Base-by-base conservation (phyloP, 495 filamentous ascomycete genomes). In the Penicillium manginii region DNA sequence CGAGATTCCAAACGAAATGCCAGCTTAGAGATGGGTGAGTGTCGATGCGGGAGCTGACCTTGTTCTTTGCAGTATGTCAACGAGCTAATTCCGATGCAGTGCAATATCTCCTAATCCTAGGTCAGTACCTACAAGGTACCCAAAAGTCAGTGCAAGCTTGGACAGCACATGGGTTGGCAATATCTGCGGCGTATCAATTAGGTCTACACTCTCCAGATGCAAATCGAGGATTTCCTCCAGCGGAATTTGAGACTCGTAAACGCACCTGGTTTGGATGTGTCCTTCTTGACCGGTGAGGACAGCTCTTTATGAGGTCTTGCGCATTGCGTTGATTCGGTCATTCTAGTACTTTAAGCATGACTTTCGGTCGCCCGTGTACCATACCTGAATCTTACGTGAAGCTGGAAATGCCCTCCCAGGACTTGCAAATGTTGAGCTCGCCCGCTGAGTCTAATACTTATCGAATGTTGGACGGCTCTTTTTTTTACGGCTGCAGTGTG, bases 241-340 rank as follows among this genome's bases (percentile, higher is more conserved):
- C 74, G 17, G 75, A 79, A 37, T 51, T 29, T 2, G 76, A 81
- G 35, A 73, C 79, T 21, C 67, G 71, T 18, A 59, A 76, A 33
- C 69, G 77, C 11, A 75, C 73, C 1, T 81, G 78, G 77, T 73
- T 79, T 66, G 72, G 67, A 7, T 81, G 78, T 61, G 70, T 80
- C 3, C 60, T 76, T 11, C 57, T 81, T 54, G 77, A 80, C 21
- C 68, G 71, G 76, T 79, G 62, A 60, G 72, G 70, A 11, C 35
- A 39, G 35, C 35, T 39, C 35, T 39, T 39, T 39, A 39, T 39
- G 35, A 39, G 35, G 35, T 39, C 35, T 39, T 39, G 35, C 35
- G 35, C 35, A 39, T 22, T 31, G 18, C 23, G 23, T 55, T 46
- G 15, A 33, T 42, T 37, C 23, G 15, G 22, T 18, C 50, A 40